Evolutionary conservation across 495 filamentous ascomycete genomes (phyloP).

Genomic region (Pyronema omphalodes): DNA sequence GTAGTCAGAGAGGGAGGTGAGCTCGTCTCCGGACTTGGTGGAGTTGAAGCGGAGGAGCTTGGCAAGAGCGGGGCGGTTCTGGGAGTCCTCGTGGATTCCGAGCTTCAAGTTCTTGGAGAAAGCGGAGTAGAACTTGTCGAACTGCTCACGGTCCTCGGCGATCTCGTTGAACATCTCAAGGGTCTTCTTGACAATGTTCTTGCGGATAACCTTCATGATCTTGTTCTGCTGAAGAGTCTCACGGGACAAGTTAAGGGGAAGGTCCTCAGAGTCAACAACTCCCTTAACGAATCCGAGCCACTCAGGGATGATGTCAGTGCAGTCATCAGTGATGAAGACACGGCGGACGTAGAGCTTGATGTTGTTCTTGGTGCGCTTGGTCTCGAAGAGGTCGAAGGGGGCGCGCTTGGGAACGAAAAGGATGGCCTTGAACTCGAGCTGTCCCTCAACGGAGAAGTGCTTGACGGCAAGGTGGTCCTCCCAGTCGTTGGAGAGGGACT

Average conservation of each 20-base stretch:
- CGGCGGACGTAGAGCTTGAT: slow-evolving; percentile 99
- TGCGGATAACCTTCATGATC: slow-evolving; percentile 99
- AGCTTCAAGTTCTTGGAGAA: slow-evolving; percentile 99
- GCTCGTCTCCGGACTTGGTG: slow-evolving; percentile 93
- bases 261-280: slow-evolving; percentile 98
- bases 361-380: slow-evolving; percentile 99
- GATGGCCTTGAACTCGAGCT: slow-evolving; percentile 98
- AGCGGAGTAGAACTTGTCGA: slow-evolving; percentile 99
- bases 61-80: slow-evolving; percentile 83
- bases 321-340: slow-evolving; percentile 99
- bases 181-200: slow-evolving; percentile 99
- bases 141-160: slow-evolving; percentile 96
- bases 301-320: slow-evolving; percentile 95
- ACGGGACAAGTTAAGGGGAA: slow-evolving; percentile 96
- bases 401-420: slow-evolving; percentile 99
- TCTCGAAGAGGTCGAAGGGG: slow-evolving; percentile 99
- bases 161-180: slow-evolving; percentile 98
- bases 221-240: slow-evolving; percentile 99
- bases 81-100: slow-evolving; percentile 97
- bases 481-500: slow-evolving; percentile 99
- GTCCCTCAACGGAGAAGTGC: slow-evolving; percentile 99
- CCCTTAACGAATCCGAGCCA: slow-evolving; percentile 99
- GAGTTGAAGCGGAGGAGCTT: slow-evolving; percentile 98
- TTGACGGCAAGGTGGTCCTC: slow-evolving; percentile 98
- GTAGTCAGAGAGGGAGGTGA: slow-evolving; percentile 88